Conservation (phyloP, 2,329 filamentous ascomycete species). For the Colletotrichum sp. region DNA sequence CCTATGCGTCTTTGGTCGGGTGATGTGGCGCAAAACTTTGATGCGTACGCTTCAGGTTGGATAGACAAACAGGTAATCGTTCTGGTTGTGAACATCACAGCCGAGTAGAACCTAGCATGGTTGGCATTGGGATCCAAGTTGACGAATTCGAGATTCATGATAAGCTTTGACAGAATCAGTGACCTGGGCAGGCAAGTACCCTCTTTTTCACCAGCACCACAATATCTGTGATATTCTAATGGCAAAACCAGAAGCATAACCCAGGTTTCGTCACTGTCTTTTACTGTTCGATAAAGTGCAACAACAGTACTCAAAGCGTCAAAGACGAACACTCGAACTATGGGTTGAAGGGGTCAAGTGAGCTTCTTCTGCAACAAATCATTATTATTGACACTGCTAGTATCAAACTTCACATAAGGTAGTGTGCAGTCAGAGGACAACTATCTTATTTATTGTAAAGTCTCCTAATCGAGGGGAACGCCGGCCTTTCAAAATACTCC, state of each 20-base stretch:
- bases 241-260: too few species aligned
- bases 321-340: too few species aligned
- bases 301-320: not conserved
- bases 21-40: not conserved
- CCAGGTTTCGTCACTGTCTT: not conserved
- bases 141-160: accelerated
- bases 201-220: accelerated
- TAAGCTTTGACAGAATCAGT: not conserved
- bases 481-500: too few species aligned
- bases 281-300: not conserved
- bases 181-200: accelerated
- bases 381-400: too few species aligned
- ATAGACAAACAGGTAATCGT: accelerated
- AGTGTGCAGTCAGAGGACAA: too few species aligned
- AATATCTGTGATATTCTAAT: not conserved
- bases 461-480: too few species aligned
- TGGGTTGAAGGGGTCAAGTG: too few species aligned
- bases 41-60: not conserved
- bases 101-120: not conserved
- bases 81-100: not conserved
- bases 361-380: too few species aligned
- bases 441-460: too few species aligned
- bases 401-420: too few species aligned
- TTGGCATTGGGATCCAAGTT: not conserved
- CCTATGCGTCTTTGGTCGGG: not conserved